Evolutionary conservation across 208 protist genomes (phyloP), one percentile per base, ranked within the genome.

Genomic region (Leishmania braziliensis): DNA sequence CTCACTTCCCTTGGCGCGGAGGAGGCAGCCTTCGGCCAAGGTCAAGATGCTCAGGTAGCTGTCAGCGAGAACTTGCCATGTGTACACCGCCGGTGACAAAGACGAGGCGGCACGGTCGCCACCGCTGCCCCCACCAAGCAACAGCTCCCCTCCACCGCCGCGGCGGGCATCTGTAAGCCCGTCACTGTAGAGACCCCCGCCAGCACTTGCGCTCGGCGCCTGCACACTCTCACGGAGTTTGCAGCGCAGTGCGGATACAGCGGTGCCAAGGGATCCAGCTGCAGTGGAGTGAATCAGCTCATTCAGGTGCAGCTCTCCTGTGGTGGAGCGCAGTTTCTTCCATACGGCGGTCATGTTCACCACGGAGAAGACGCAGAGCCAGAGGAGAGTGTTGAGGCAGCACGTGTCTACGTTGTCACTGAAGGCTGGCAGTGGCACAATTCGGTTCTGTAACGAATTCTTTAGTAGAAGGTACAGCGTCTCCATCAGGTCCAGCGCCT

Each of bases 41-140:
- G 86, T 80, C 78, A 95, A 71, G 29, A 97, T 92, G 78, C 91
- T 92, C 43, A 94, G 81, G 79, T 90, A 97, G 43, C 89, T 92
- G 71, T 94, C 86, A 39, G 93, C 66, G 73, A 95, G 74, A 58
- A 75, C 73, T 60, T 91, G 73, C 85, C 89, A 93, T 9, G 82
- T 87, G 50, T 84, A 73, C 16, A 75, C 73, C 39, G 77, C 71
- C 14, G 70, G 72, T 39, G 78, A 54, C 50, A 79, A 46, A 3
- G 72, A 54, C 33, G 23, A 48, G 29, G 80, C 63, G 4, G 70
- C 51, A 39, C 65, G 71, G 1, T 51, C 51, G 23, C 29, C 29
- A n/a, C 29, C 80, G 62, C 79, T 53, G 73, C 69, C 36, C 9
- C 53, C 69, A 4, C 65, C 75, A 4, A 23, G 29, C 29, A 68